Percentiles rank a stretch among this genome's conserved stretches.
Conservation (phyloP, 768 basidiomycete genomes). For the Tulasnella sp. region DNA sequence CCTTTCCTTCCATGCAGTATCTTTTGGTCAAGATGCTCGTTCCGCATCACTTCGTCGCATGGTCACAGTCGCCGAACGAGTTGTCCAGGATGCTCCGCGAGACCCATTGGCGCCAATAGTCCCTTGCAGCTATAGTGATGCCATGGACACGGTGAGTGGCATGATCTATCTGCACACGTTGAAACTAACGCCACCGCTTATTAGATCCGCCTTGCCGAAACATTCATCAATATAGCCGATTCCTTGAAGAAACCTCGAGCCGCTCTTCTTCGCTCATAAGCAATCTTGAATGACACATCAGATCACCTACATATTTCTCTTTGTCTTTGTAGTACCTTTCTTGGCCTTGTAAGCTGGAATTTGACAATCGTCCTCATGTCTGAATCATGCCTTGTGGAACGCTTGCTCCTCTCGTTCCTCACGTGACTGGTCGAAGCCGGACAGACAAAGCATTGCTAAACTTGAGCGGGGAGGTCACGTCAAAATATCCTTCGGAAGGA, state of each 20-base stretch:
- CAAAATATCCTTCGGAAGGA: no score
- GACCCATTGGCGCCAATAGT: conserved; percentile 30
- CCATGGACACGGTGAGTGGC: conserved; percentile 38
- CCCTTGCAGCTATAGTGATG: conserved; percentile 38
- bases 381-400: no score
- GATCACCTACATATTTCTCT: no score
- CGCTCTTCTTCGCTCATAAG: not conserved
- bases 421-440: no score
- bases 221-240: conserved; percentile 47
- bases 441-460: no score
- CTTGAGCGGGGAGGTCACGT: no score
- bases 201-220: conserved; percentile 45
- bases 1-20: conserved; percentile 47
- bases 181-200: not conserved
- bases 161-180: conserved; percentile 15
- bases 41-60: conserved; percentile 32
- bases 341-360: no score
- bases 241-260: conserved; percentile 47
- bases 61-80: conserved; percentile 38
- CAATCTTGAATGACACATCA: no score
- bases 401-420: not conserved
- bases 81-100: conserved; percentile 34
- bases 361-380: no score
- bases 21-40: conserved; percentile 33
- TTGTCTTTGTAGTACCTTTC: no score